phyloP scores from a whole-genome alignment of 208 protist species.

The Trypanosoma lewisi region DNA sequence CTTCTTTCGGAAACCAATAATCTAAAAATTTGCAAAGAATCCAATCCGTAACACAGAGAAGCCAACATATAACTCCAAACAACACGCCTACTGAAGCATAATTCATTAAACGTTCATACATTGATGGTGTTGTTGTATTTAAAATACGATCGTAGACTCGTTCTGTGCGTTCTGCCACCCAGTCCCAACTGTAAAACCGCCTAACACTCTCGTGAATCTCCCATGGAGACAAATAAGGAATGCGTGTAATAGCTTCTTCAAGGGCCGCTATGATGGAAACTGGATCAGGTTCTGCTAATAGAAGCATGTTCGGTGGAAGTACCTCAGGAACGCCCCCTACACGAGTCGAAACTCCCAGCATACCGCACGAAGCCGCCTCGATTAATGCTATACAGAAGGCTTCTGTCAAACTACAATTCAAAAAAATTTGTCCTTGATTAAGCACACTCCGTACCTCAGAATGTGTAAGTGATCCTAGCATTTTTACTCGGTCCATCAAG shows the following conservation, averaged over 20 bases:
- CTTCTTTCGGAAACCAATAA: slow-evolving; percentile 68
- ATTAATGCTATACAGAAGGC: slow-evolving; percentile 99
- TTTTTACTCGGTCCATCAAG: slow-evolving; percentile 95
- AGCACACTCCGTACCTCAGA: slow-evolving; percentile 90
- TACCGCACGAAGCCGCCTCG: slow-evolving; percentile 95
- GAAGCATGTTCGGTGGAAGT: slow-evolving; percentile 93
- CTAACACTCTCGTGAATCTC: slow-evolving; percentile 87
- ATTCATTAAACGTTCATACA: slow-evolving; percentile 82
- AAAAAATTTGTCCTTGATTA: slow-evolving; percentile 96
- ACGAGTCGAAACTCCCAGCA: slow-evolving; percentile 94
- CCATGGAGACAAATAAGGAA: slow-evolving; percentile 79
- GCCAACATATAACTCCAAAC: slow-evolving; percentile 90
- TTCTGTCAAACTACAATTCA: slow-evolving; percentile 98
- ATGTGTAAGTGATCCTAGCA: slow-evolving; percentile 95
- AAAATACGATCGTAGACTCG: slow-evolving; percentile 93
- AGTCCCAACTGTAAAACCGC: slow-evolving; percentile 95
- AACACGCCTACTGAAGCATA: slow-evolving; percentile 86
- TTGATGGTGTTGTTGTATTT: slow-evolving; percentile 38
- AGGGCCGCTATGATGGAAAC: slow-evolving; percentile 66
- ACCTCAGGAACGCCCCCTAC: slow-evolving; percentile 98
- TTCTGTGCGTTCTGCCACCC: slow-evolving; percentile 93
- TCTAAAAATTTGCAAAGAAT: slow-evolving; percentile 75
- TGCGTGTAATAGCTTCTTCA: slow-evolving; percentile 65
- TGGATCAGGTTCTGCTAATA: slow-evolving; percentile 90
- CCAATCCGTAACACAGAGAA: slow-evolving; percentile 84